Base-by-base conservation (phyloP, 176 grass and related monocot species). In the Microstegium vimineum region DNA sequence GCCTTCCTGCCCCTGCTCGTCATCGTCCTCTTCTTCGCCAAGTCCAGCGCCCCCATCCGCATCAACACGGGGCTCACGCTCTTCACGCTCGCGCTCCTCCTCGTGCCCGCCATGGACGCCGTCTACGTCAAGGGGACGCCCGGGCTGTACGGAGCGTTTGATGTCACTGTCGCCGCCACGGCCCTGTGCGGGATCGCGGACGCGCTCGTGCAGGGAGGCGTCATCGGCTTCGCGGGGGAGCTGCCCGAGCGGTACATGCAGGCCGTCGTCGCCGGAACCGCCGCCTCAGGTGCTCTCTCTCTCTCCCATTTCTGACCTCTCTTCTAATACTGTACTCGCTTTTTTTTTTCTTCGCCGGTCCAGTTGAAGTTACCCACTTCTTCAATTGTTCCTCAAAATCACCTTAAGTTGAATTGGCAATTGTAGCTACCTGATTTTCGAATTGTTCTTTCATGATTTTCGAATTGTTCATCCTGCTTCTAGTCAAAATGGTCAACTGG, bases 201-300 rank as follows among this genome's bases (percentile, higher is more conserved):
- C 41, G 95, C 92, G 15, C 79, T 98, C 56, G 92, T 98, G 52
- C 95, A 98, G 92, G 92, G 95, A 6, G 93, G 95, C 4, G 87
- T 98, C 3, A 88, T 98, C 54, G 95, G 95, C 2, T 87, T 92
- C 32, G 95, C 95, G 1, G 95, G 92, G 12, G 95, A 98, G 87
- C 85, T 98, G 17, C 95, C 95, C 0, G 89, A 93, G 76, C 51
- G 95, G 27, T 98, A 98, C 75, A 95, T 95, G 95, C 95, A 98
- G 89, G 92, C 90, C 0, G 89, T 90, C 66, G 67, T 95, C 65
- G 95, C 92, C 15, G 95, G 92, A 28, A 98, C 95, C 2, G 92
- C 95, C 14, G 84, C 86, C 14, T 98, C 95, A 20, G 95, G 95
- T 59, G 73, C 5, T 1, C 3, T 15, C 11, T 6, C 26, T 13